These are phyloP conservation scores for Debaryomyces maramus DNA, from an alignment of 805 yeast genomes.

Conservation along the genomic window DNA sequence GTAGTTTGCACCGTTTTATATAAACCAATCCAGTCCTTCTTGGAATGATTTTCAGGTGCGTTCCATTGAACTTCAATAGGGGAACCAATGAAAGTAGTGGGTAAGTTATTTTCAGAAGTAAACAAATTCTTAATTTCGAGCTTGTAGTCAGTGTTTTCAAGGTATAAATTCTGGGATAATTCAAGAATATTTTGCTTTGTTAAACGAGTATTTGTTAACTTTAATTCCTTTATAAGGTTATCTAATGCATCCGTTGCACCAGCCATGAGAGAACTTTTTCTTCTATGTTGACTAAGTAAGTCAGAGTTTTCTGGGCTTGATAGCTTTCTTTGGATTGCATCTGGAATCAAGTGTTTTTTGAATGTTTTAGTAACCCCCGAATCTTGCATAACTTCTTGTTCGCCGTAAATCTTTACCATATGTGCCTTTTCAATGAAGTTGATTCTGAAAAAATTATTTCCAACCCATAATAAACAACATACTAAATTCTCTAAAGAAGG, in stretches of 20 bases:
- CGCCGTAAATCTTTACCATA: constrained; percentile 75
- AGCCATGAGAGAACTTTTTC: constrained; percentile 37
- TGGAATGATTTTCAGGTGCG: constrained; percentile 49
- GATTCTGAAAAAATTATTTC: constrained; percentile 63
- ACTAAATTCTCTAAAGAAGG: constrained; percentile 55
- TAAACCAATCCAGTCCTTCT: constrained; percentile 74
- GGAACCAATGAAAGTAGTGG: constrained; percentile 42
- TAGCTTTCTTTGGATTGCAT: constrained; percentile 34
- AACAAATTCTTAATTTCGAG: constrained; percentile 25
- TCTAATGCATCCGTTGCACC: constrained; percentile 47
- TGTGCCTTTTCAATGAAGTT: constrained; percentile 76
- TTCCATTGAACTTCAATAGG: constrained; percentile 57
- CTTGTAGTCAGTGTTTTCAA: constrained; percentile 36
- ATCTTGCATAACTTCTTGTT: constrained; percentile 55
- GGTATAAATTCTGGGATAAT: constrained; percentile 40
- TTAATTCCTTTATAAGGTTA: constrained; percentile 42
- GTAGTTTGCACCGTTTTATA: constrained; percentile 64
- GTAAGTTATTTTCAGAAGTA: constrained; percentile 7
- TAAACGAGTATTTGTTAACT: constrained; percentile 31
- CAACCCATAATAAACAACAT: constrained; percentile 56
- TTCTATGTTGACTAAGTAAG: constrained; percentile 26
- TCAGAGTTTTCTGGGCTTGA: constrained; percentile 15
- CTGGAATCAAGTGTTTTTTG: constrained; percentile 43
- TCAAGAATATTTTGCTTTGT: constrained; percentile 38
- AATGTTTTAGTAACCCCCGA: constrained; percentile 48